Conservation (phyloP, 306 rosid species). For the Quercus parvula region DNA sequence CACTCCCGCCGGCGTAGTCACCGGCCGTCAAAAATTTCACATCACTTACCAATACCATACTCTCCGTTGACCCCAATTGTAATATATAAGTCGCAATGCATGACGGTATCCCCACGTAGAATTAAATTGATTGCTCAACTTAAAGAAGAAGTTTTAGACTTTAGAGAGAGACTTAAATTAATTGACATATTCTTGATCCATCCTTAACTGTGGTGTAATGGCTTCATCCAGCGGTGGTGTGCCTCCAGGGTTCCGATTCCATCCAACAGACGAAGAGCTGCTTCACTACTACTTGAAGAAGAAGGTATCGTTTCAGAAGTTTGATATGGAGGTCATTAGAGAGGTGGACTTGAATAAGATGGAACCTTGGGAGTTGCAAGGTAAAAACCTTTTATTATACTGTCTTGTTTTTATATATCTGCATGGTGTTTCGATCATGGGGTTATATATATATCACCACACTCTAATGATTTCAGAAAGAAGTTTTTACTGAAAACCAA, state of each 20-base stretch:
- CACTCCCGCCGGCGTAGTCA: conserved; percentile 91
- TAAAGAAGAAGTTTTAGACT: not conserved
- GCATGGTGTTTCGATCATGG: too few species aligned
- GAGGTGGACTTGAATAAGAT: conserved; percentile 97
- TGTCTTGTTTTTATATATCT: not conserved
- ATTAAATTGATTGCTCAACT: conserved; percentile 4
- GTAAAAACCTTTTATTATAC: conserved; percentile 17
- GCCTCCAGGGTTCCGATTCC: conserved; percentile 95
- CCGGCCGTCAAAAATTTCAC: conserved; percentile 87
- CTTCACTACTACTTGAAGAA: conserved; percentile 90
- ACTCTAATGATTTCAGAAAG: too few species aligned
- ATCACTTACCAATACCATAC: conserved; percentile 21
- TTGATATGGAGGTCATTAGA: conserved; percentile 91
- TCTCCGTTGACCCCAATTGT: conserved; percentile 48
- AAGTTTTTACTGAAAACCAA: too few species aligned
- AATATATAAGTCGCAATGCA: conserved; percentile 35
- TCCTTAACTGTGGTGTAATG: conserved; percentile 23
- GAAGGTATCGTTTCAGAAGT: conserved; percentile 81
- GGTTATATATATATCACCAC: too few species aligned
- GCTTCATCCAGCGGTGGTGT: conserved; percentile 79
- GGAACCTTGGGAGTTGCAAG: conserved; percentile 99
- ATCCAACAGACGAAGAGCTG: conserved; percentile 91
- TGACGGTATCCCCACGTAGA: conserved; percentile 30
- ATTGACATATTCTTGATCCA: not conserved
- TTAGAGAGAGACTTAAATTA: not conserved